Percentiles rank a stretch among this genome's conserved stretches.
These are phyloP conservation scores for Quercus suber DNA, from an alignment of 306 rosid species.

Conservation along the genomic window DNA sequence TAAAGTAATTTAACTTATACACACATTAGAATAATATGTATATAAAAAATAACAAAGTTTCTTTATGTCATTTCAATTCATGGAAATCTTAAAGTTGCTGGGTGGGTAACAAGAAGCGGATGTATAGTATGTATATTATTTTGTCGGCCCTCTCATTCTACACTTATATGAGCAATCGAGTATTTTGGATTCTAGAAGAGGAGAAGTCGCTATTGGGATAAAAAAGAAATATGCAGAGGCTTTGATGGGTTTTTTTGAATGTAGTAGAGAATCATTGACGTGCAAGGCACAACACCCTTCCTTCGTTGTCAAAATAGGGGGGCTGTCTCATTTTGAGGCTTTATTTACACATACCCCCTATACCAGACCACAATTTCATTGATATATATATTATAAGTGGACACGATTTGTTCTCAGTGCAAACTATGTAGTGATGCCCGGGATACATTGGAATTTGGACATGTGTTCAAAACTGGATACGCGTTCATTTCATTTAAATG, in stretches of 20 bases:
- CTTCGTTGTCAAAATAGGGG: slow-evolving; percentile 18
- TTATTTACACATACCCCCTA: neutral
- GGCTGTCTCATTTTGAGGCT: neutral
- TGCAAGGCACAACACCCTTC: slow-evolving; percentile 36
- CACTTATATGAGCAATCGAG: neutral
- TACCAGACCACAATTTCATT: too few species aligned
- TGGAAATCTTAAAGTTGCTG: too few species aligned
- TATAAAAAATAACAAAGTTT: too few species aligned
- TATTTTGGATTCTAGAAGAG: slow-evolving; percentile 20
- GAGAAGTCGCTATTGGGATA: slow-evolving; percentile 34
- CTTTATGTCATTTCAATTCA: too few species aligned
- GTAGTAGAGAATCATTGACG: slow-evolving; percentile 32
- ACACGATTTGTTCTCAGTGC: too few species aligned
- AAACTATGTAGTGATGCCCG: too few species aligned
- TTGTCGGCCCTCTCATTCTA: slow-evolving; percentile 9
- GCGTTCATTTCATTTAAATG: too few species aligned
- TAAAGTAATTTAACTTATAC: too few species aligned
- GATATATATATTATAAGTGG: too few species aligned
- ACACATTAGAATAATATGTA: too few species aligned
- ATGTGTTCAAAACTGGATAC: too few species aligned
- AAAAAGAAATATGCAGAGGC: slow-evolving; percentile 27
- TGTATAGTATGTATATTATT: neutral
- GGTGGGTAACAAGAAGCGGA: neutral
- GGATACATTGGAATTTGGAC: too few species aligned
- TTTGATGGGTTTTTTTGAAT: slow-evolving; percentile 35